Percentiles rank a stretch among this genome's conserved stretches.
Evolutionary conservation across 1,284 basidiomycete genomes (phyloP).

Genomic region (Lignosus rhinocerotis): DNA sequence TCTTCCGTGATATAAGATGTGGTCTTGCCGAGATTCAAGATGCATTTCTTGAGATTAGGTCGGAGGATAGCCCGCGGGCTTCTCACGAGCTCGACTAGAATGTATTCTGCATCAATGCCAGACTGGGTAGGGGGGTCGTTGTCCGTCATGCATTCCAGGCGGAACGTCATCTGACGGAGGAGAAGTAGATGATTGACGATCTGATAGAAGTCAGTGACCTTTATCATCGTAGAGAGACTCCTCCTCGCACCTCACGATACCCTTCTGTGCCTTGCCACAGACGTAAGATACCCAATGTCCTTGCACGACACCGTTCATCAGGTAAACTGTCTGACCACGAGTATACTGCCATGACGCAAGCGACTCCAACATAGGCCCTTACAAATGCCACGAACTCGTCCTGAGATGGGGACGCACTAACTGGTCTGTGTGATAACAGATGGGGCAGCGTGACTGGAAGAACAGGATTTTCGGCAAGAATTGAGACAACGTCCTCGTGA

Average conservation of each 20-base stretch:
- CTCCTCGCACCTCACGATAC: constrained; percentile 57
- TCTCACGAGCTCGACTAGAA: constrained; percentile 59
- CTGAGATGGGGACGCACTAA: constrained; percentile 40
- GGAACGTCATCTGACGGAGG: constrained; percentile 61
- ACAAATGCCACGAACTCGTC: constrained; percentile 64
- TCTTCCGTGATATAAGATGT: constrained; percentile 61
- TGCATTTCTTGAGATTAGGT: constrained; percentile 53
- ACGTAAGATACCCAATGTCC: constrained; percentile 58
- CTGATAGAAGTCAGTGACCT: constrained; percentile 35
- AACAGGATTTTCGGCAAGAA: constrained; percentile 45
- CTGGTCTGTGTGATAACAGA: constrained; percentile 35
- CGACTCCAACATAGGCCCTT: constrained; percentile 65
- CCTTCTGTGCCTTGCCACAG: constrained; percentile 71
- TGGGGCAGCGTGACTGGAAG: constrained; percentile 35
- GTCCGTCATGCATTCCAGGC: constrained; percentile 64
- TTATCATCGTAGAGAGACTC: not conserved
- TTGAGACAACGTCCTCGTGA: constrained; percentile 49
- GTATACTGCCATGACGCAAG: constrained; percentile 70
- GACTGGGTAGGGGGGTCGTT: constrained; percentile 60
- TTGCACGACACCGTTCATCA: constrained; percentile 60
- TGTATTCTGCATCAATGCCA: constrained; percentile 65
- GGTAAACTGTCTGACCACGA: constrained; percentile 80
- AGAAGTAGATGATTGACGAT: constrained; percentile 67
- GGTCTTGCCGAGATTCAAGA: constrained; percentile 53
- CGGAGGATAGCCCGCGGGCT: constrained; percentile 63